phyloP scores from a whole-genome alignment of 495 filamentous ascomycete species.

The Aspergillus carlsbadensis region DNA sequence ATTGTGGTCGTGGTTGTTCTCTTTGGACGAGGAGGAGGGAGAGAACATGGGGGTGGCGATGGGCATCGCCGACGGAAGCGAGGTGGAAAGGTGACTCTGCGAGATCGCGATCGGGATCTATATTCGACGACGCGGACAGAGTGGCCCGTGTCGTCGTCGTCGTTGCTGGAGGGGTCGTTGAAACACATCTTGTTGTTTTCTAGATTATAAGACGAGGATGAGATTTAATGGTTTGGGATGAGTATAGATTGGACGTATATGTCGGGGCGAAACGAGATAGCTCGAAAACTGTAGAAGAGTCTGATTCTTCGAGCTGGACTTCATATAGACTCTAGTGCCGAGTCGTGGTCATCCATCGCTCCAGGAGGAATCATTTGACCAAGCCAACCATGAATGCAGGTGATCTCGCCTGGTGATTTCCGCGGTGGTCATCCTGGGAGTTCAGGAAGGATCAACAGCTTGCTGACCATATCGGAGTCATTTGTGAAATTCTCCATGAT shows the following conservation, averaged over 20 bases:
- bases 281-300: no score
- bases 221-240: neutral
- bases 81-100: constrained; percentile 12
- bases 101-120: constrained; percentile 1
- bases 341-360: no score
- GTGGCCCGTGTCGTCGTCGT: constrained; percentile 8
- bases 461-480: neutral
- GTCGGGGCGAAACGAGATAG: neutral
- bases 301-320: neutral
- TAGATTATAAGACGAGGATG: neutral
- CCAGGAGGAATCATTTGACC: neutral
- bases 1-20: neutral
- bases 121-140: constrained; percentile 19
- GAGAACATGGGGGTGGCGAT: constrained; percentile 1
- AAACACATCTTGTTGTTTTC: constrained; percentile 21
- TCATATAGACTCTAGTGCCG: neutral
- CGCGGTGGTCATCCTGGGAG: neutral
- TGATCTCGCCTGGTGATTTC: constrained; percentile 5
- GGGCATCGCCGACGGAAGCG: neutral
- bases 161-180: constrained; percentile 5
- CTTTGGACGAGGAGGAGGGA: neutral
- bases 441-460: neutral
- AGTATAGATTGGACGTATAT: neutral
- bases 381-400: neutral
- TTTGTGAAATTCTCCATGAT: neutral